Evolutionary conservation across 352 stramenopile genomes (phyloP), one percentile per base, ranked within the genome.

Genomic region (Phytophthora idaei): DNA sequence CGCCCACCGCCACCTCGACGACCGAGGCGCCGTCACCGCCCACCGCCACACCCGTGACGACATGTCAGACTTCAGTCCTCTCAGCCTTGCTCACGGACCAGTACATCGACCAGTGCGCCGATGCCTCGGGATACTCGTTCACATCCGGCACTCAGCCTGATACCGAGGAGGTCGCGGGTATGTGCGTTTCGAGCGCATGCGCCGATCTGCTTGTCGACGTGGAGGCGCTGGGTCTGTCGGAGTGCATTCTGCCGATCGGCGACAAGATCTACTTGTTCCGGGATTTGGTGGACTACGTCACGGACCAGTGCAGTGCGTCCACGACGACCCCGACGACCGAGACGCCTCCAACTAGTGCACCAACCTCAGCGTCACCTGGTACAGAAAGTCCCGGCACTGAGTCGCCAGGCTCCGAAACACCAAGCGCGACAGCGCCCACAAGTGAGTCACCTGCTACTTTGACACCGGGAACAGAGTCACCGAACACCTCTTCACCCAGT

Each of bases 231-330:
- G 54, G 53, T 37, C 21, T 73, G 52, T 57, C 53, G 46, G 65
- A 73, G 34, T 73, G 65, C 39, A 63, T 51, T n/a, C 41, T 73
- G 31, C 57, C 64, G 10, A 71, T 71, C 45, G 64, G 64, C 15
- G 29, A 69, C 59, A 67, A 73, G 52, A 73, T 73, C 53, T 64
- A 65, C 47, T 28, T 69, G 57, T 69, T 73, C 65, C 25, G 31
- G 14, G 59, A 73, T 54, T 28, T 73, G 12, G 39, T 73, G 25
- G 54, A 65, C 47, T 69, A 73, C 15, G 66, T 72, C 15, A 5
- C 44, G 1, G 58, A 59, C 44, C 64, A 73, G 36, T 69, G 66
- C 48, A 68, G 48, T 27, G 37, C 25, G 7, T 46, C 58, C 2
- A 62, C 45, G 5, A 28, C 21, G 27, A 39, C 41, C 10, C 28